Conservation (phyloP, 768 basidiomycete species). For the Panus rudis region DNA sequence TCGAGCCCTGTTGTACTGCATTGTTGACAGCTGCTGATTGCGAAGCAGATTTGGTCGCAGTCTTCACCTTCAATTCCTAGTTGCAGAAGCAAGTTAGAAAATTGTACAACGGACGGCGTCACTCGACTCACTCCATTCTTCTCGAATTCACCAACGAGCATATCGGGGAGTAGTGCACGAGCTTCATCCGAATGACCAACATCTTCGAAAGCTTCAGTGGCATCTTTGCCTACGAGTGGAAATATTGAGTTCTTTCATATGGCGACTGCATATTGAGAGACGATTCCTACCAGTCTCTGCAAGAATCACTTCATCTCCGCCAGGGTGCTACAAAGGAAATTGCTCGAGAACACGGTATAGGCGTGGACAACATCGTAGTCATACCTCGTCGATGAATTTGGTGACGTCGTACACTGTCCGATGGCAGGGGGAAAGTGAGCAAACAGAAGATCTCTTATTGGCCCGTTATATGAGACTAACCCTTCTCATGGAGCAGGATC, state of each 20-base stretch:
- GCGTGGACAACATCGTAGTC: conserved; percentile 6
- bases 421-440: conserved; percentile 11
- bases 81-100: conserved; percentile 1
- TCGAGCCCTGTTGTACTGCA: conserved; percentile 63
- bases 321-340: conserved; percentile 62
- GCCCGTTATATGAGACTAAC: conserved; percentile 31
- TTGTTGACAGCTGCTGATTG: conserved; percentile 32
- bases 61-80: conserved; percentile 48
- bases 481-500: conserved; percentile 80
- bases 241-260: conserved; percentile 1
- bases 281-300: conserved; percentile 77
- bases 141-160: conserved; percentile 82
- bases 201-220: conserved; percentile 98
- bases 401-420: conserved; percentile 83
- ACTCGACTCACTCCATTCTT: conserved; percentile 47
- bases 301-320: conserved; percentile 96
- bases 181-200: conserved; percentile 99
- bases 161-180: conserved; percentile 68
- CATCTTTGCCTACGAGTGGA: conserved; percentile 68
- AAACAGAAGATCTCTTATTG: conserved; percentile 6
- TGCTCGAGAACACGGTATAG: neutral
- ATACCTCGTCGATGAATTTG: conserved; percentile 91
- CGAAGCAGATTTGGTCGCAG: conserved; percentile 36
- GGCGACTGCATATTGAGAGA: neutral
- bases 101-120: neutral